Conservation (phyloP, 306 rosid genomes). For the Datisca glomerata region DNA sequence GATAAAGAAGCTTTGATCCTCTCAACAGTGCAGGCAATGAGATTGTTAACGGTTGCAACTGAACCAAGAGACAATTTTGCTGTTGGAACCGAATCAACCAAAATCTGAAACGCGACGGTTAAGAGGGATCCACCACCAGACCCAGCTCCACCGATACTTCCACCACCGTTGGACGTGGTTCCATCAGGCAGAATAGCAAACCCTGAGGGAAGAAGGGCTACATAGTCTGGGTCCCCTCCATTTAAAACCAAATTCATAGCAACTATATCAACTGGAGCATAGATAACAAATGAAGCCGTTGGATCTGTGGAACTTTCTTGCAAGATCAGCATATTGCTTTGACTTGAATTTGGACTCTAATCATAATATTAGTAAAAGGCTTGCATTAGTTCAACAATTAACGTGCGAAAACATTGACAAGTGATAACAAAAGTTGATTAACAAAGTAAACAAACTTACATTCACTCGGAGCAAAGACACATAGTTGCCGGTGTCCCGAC, state of each 20-base stretch:
- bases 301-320: constrained; percentile 85
- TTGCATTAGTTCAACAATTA: no score
- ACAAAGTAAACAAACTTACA: no score
- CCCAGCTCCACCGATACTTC: constrained; percentile 26
- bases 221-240: constrained; percentile 98
- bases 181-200: constrained; percentile 93
- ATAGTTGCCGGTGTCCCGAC: constrained; percentile 74
- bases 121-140: constrained; percentile 81
- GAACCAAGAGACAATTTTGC: constrained; percentile 94
- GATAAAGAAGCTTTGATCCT: constrained; percentile 75
- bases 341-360: constrained; percentile 94
- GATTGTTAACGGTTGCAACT: constrained; percentile 87
- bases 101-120: constrained; percentile 87
- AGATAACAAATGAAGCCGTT: constrained; percentile 69
- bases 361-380: no score
- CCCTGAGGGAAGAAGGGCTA: constrained; percentile 93
- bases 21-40: constrained; percentile 90
- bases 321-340: constrained; percentile 84
- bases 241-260: constrained; percentile 87
- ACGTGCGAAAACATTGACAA: no score
- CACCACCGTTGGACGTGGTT: constrained; percentile 17
- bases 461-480: constrained; percentile 88
- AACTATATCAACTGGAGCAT: constrained; percentile 88
- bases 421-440: no score
- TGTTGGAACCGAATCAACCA: constrained; percentile 90